These are phyloP conservation scores for Talaromyces sp. DNA, from an alignment of 2,329 filamentous ascomycete genomes.

Conservation along the genomic window DNA sequence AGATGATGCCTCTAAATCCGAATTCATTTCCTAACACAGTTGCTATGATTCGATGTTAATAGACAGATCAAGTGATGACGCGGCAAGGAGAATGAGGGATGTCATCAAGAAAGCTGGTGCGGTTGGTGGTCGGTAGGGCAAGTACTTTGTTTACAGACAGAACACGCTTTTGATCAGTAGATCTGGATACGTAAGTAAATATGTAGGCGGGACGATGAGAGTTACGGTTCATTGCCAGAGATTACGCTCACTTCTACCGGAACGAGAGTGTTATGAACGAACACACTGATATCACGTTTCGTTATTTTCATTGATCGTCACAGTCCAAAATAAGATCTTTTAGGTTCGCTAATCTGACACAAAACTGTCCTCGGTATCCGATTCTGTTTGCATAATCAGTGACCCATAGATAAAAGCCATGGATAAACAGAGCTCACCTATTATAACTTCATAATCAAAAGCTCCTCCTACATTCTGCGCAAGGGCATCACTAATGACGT, in stretches of 20 bases:
- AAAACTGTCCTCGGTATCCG: conserved; percentile 10
- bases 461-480: conserved; percentile 23
- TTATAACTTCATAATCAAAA: conserved; percentile 25
- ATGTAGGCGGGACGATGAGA: neutral
- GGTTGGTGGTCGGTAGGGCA: conserved; percentile 4
- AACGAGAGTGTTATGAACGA: neutral
- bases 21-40: neutral
- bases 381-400: neutral
- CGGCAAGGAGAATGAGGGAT: neutral
- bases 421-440: neutral
- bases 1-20: neutral
- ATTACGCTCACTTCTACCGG: neutral
- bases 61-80: neutral
- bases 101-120: neutral
- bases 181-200: neutral
- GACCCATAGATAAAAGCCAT: neutral
- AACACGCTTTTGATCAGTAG: neutral
- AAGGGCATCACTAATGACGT: conserved; percentile 29
- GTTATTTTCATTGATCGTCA: neutral
- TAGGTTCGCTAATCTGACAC: neutral
- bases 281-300: neutral
- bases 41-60: no score
- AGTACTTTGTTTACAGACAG: neutral
- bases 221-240: neutral
- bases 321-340: neutral